Percentiles rank a stretch among this genome's conserved stretches.
Evolutionary conservation across 352 stramenopile species (phyloP).

Genomic region (Phytophthora hybrid): DNA sequence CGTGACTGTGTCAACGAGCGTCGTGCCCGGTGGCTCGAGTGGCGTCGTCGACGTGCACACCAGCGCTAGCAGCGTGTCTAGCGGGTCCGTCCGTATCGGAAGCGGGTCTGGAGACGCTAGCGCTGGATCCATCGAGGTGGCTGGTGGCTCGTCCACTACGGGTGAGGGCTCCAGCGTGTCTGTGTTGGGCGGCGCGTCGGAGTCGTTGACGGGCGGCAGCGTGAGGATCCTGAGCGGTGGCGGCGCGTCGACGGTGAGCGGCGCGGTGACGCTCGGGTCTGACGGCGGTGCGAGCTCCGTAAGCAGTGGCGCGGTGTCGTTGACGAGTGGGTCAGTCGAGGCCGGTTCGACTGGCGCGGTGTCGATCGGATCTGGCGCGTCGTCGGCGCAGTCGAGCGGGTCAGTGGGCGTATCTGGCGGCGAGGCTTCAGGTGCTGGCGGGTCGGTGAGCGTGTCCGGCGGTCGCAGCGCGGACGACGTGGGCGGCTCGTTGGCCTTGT

Average conservation of each 20-base stretch:
- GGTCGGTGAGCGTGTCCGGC: constrained; percentile 1
- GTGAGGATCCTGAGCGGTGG: constrained; percentile 32
- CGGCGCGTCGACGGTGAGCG: constrained; percentile 18
- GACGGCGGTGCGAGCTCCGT: constrained; percentile 1
- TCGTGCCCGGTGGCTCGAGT: too few relatives aligned
- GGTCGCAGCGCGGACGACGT: neutral
- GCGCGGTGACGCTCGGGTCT: constrained; percentile 26
- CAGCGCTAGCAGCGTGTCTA: too few relatives aligned
- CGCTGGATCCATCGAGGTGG: too few relatives aligned
- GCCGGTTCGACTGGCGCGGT: constrained; percentile 29
- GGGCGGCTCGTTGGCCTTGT: constrained; percentile 22
- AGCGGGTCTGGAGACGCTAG: too few relatives aligned
- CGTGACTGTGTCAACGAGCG: constrained; percentile 31
- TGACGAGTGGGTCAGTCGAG: constrained; percentile 26
- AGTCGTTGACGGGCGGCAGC: too few relatives aligned
- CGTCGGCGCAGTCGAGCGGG: constrained; percentile 25
- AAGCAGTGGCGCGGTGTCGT: constrained; percentile 25
- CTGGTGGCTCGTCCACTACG: too few relatives aligned
- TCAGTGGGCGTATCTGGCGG: constrained; percentile 28
- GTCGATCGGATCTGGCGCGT: constrained; percentile 27
- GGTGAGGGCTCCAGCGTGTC: too few relatives aligned
- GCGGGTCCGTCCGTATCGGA: too few relatives aligned
- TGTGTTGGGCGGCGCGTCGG: too few relatives aligned
- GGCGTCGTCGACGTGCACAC: too few relatives aligned
- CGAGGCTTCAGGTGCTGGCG: constrained; percentile 19